Evolutionary conservation across 164 flowering plant genomes (phyloP).

Genomic region (Warburgia ugandensis): DNA sequence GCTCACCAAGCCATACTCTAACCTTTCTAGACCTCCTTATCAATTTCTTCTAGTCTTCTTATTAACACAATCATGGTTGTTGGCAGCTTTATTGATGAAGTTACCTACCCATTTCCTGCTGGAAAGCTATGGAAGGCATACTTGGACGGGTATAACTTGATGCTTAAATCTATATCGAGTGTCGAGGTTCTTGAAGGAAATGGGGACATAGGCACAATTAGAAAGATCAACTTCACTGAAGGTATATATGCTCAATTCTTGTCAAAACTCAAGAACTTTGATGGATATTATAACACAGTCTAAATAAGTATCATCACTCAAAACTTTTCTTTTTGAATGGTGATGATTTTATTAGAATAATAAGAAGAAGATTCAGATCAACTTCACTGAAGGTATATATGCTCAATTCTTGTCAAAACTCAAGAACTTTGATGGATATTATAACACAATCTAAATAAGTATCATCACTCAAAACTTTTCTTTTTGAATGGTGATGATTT

Average conservation of each 20-base stretch:
- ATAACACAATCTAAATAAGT: too few relatives aligned
- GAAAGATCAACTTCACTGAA: slow-evolving; percentile 8
- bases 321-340: too few relatives aligned
- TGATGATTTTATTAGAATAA: too few relatives aligned
- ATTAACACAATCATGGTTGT: slow-evolving; percentile 5
- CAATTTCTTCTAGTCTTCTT: not conserved
- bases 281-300: too few relatives aligned
- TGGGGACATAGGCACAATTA: slow-evolving; percentile 17
- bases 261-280: too few relatives aligned
- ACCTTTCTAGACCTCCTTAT: not conserved
- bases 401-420: too few relatives aligned
- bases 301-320: too few relatives aligned
- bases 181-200: slow-evolving; percentile 14
- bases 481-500: too few relatives aligned
- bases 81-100: slow-evolving; percentile 6
- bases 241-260: too few relatives aligned
- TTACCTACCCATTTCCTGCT: slow-evolving; percentile 3
- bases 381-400: slow-evolving; percentile 15
- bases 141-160: slow-evolving; percentile 6
- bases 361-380: too few relatives aligned
- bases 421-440: too few relatives aligned
- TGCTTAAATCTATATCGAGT: slow-evolving; percentile 13
- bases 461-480: too few relatives aligned
- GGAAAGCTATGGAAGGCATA: slow-evolving; percentile 11
- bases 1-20: not conserved